Evolutionary conservation across 2,329 filamentous ascomycete genomes (phyloP), one percentile per base, ranked within the genome.

Genomic region (Raffaelea ambrosiae): DNA sequence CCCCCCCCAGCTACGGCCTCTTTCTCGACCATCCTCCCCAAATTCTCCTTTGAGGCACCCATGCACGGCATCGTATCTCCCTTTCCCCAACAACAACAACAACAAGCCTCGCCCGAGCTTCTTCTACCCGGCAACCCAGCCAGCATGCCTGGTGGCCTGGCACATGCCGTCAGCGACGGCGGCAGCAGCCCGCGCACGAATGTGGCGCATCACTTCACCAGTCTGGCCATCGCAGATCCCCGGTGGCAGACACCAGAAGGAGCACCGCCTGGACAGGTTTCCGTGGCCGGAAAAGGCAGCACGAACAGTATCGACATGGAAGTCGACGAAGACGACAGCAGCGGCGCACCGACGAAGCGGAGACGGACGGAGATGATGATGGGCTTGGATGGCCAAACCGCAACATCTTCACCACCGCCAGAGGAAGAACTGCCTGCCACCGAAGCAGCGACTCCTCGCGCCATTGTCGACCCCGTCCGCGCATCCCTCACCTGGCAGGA

Each of bases 401-500:
- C 26, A 7, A 29, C 26, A 13, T 29, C 26, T 13, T 19, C 14
- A 38, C 18, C 35, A 14, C 35, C 35, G 35, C 9, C 31, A 9
- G 16, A 9, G 31, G 31, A 33, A 9, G 16, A 9, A 16, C 16
- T 33, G 31, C 31, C 31, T 33, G 31, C 16, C 31, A 33, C 31
- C 31, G 31, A 33, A 33, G 16, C 9, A 33, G 31, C 31, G 31
- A 9, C 16, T 33, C 31, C 42, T 14, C 51, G 49, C 31, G 8
- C 40, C 8, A 39, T 77, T 23, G 63, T 70, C 46, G 77, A 80
- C 47, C 75, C 76, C 0, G 58, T 80, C 10, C 70, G 78, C 33
- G 77, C 79, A 7, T 72, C 77, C 3, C 66, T 83, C 46, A 84
- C 81, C 2, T 84, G 81, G 81, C 79, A 79, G 56, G 78, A 83